Evolutionary conservation across 495 filamentous ascomycete genomes (phyloP).

Genomic region (Penicillium chermesinum): DNA sequence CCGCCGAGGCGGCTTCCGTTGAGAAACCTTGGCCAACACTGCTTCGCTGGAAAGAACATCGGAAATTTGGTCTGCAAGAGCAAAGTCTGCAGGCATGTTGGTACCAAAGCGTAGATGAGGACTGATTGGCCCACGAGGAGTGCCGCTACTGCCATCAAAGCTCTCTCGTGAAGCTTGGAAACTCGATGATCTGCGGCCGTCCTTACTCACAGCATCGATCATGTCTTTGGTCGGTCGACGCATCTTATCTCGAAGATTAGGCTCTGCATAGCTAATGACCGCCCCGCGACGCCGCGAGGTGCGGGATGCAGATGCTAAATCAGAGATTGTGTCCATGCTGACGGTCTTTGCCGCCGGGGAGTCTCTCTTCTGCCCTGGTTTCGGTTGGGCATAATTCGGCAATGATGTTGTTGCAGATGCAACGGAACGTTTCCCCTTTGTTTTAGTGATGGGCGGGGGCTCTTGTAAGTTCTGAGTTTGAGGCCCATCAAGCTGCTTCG

Average conservation of each 20-base stretch:
- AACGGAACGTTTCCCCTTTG: slow-evolving; percentile 13
- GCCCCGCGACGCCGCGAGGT: slow-evolving; percentile 59
- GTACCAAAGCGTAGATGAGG: no score
- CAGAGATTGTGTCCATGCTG: slow-evolving; percentile 14
- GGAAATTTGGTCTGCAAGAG: slow-evolving; percentile 2
- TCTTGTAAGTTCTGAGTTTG: not conserved
- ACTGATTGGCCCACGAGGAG: not conserved
- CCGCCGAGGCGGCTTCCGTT: slow-evolving; percentile 26
- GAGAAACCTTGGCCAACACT: slow-evolving; percentile 3
- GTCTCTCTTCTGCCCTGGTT: slow-evolving; percentile 3
- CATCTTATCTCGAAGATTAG: slow-evolving; percentile 84
- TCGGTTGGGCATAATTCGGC: slow-evolving; percentile 10
- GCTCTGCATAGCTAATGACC: slow-evolving; percentile 78
- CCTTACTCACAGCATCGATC: slow-evolving; percentile 61
- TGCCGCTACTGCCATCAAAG: slow-evolving; percentile 4
- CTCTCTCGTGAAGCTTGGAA: slow-evolving; percentile 20
- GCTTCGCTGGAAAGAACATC: slow-evolving; percentile 3
- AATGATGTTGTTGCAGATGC: not conserved
- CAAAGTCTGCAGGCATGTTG: slow-evolving; percentile 1
- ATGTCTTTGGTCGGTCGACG: slow-evolving; percentile 71
- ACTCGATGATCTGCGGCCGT: slow-evolving; percentile 37
- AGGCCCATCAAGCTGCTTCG: slow-evolving; percentile 9
- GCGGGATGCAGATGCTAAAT: slow-evolving; percentile 42
- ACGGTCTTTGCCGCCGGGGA: slow-evolving; percentile 5
- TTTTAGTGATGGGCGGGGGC: not conserved